Evolutionary conservation across 176 grass and related monocot species (phyloP), one percentile per base, ranked within the genome.

Genomic region (Lolium multiflorum): DNA sequence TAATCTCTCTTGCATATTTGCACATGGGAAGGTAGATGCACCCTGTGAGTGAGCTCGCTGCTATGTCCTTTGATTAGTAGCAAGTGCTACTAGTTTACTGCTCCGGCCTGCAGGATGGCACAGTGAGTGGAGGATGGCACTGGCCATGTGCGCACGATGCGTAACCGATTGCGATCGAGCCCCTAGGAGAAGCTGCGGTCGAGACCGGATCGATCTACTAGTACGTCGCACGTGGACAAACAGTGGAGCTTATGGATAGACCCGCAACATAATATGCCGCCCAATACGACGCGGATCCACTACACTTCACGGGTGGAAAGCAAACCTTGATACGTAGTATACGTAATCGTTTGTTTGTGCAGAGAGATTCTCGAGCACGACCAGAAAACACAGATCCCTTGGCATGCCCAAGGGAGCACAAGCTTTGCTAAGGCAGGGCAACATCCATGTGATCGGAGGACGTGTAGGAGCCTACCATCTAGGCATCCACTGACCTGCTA

Each of bases 221-320:
- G 46, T 44, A 44, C 6, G 57, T 5, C 31, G 31, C 72, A 90
- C 72, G 73, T 90, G 73, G 47, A 9, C 21, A 10, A 10, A n/a
- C 74, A 74, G 14, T 58, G 78, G 81, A 44, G 17, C 48, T 76
- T 76, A 59, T 57, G 77, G 70, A 81, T 41, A 6, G 72, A 31
- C 52, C 55, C 50, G 20, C 39, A 4, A 59, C 25, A 18, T 22
- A 16, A 38, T 35, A 59, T 60, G 55, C 55, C 46, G 26, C 24
- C 59, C 50, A 48, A 38, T 26, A 64, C 78, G 4, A 20, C 26
- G 25, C 61, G 12, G 71, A 46, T 70, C 43, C 3, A 22, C 38
- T 14, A 24, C 77, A 7, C 17, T 38, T 21, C 59, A 68, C 49
- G 71, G 8, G 22, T 68, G 70, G 46, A 81, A 81, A 47, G 15